Base-by-base conservation (phyloP, 2,329 filamentous ascomycete genomes). In the Pseudocercospora crystallina region DNA sequence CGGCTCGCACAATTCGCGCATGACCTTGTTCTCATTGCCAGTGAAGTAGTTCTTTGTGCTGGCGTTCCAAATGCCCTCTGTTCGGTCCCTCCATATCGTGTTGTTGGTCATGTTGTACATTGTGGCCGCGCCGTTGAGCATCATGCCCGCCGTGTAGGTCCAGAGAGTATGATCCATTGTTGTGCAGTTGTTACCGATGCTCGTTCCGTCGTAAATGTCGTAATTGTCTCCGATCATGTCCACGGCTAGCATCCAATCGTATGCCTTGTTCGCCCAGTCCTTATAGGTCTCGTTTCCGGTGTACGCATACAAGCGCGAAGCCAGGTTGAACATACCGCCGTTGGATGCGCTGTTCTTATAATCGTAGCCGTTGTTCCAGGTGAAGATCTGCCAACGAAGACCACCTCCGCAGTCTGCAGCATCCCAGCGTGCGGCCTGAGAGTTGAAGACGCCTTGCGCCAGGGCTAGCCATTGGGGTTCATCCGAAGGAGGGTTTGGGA, bases 331-430 rank as follows among this genome's bases (percentile, higher is more conserved):
- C 58, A 78, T 75, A 39, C 74, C 72, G 14, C 75, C 77, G 51
- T 80, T 79, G 7, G 75, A 53, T 2, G 57, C 40, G 3, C 84
- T 80, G 73, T 94, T 92, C 63, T 77, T 77, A 62, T 78, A 75
- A 43, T 73, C 66, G 58, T 73, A 80, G 8, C 77, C 77, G 37
- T 68, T 70, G 58, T 78, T 77, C 65, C 75, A 76, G 7, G 70
- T 67, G 59, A 72, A 67, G 62, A 69, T 65, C 67, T 71, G 54
- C 69, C 68, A 72, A 34, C 65, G 59, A 37, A 73, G 52, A 31
- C 71, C 71, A 40, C 71, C 71, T n/a, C 49, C 63, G 38, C 71
- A 73, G n/a, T 67, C 65, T 17, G 47, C 40, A 15, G 57, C 47
- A 41, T 73, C 70, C 70, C 70, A 73, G 36, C 70, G 65, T 3